Evolutionary conservation across 164 flowering plant species (phyloP).

Genomic region (Piper longum): DNA sequence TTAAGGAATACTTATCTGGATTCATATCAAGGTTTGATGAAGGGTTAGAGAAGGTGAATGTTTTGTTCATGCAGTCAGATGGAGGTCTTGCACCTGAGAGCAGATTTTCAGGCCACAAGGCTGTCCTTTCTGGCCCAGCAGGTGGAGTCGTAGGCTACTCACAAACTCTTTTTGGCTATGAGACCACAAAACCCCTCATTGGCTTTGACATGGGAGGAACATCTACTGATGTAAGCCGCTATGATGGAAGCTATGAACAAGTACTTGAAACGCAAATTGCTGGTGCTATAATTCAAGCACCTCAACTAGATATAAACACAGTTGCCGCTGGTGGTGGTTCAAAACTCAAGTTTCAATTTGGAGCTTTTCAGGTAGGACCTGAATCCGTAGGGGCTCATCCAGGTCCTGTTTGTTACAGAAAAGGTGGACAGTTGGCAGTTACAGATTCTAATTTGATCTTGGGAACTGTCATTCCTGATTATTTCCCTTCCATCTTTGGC

Average conservation of each 20-base stretch:
- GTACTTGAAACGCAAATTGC: constrained; percentile 90
- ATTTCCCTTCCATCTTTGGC: constrained; percentile 90
- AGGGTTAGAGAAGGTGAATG: constrained; percentile 60
- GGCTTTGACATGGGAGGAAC: constrained; percentile 99
- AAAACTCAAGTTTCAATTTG: constrained; percentile 83
- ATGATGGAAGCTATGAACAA: constrained; percentile 86
- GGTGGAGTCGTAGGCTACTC: constrained; percentile 99
- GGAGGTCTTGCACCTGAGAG: constrained; percentile 97
- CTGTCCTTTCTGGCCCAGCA: constrained; percentile 95
- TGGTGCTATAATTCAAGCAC: constrained; percentile 95
- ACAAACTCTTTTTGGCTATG: constrained; percentile 76
- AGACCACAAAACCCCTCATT: constrained; percentile 83
- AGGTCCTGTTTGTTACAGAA: constrained; percentile 94
- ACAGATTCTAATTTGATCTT: constrained; percentile 91
- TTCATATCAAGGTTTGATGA: constrained; percentile 87
- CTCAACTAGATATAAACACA: constrained; percentile 94
- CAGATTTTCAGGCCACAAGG: constrained; percentile 96
- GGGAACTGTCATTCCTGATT: constrained; percentile 84
- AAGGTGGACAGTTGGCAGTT: constrained; percentile 91
- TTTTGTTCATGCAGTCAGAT: constrained; percentile 96
- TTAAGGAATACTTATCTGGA: constrained; percentile 80
- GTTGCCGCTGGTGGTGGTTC: constrained; percentile 99
- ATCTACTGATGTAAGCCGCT: constrained; percentile 94
- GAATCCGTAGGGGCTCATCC: constrained; percentile 99
- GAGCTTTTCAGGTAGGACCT: constrained; percentile 92